Evolutionary conservation across 2,329 filamentous ascomycete genomes (phyloP).

Genomic region (Pestalotiopsis sp.): DNA sequence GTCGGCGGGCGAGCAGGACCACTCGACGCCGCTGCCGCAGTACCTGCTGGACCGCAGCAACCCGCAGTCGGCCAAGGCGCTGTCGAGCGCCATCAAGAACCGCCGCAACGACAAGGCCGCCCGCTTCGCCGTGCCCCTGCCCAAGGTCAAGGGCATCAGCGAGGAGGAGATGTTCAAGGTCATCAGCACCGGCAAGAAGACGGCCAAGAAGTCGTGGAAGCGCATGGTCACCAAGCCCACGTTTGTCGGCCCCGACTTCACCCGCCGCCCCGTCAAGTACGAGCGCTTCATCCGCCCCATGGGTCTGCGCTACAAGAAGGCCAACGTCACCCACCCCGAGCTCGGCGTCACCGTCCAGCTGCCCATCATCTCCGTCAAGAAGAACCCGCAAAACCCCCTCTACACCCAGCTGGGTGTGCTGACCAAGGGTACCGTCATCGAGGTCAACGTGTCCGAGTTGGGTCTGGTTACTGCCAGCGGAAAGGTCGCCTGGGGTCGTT

Average conservation of each 20-base stretch:
- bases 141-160: constrained; percentile 89
- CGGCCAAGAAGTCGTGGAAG: constrained; percentile 76
- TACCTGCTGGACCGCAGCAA: constrained; percentile 88
- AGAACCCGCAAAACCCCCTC: constrained; percentile 76
- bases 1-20: constrained; percentile 76
- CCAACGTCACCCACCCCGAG: constrained; percentile 13
- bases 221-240: constrained; percentile 67
- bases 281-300: constrained; percentile 74
- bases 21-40: constrained; percentile 80
- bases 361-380: constrained; percentile 71
- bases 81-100: constrained; percentile 90
- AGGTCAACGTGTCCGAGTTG: constrained; percentile 92
- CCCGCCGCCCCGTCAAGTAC: constrained; percentile 80
- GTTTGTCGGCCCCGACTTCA: constrained; percentile 92
- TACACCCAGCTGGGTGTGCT: constrained; percentile 76
- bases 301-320: constrained; percentile 69
- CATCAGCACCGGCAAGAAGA: constrained; percentile 95
- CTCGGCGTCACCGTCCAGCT: constrained; percentile 82
- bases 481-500: constrained; percentile 92
- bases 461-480: constrained; percentile 89
- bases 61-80: constrained; percentile 65
- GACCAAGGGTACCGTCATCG: constrained; percentile 77
- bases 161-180: constrained; percentile 99
- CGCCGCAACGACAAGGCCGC: constrained; percentile 93
- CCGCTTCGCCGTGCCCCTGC: constrained; percentile 87